These are phyloP conservation scores for Friedmanniomyces simplex DNA, from an alignment of 495 filamentous ascomycete species.

Conservation along the genomic window DNA sequence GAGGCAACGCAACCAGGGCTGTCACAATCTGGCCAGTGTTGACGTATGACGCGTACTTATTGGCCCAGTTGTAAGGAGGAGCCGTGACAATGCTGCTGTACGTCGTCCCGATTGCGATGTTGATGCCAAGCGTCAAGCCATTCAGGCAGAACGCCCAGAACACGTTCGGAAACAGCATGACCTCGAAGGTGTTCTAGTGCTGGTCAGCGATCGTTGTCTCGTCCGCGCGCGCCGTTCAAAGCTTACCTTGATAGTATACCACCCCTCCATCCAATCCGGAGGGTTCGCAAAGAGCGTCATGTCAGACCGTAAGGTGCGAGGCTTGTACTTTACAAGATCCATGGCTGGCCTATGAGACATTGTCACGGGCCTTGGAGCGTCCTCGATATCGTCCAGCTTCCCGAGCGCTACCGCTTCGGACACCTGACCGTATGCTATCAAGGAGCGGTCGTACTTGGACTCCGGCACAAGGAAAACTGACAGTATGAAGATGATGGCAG, in stretches of 20 bases:
- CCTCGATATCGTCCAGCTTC: background rate
- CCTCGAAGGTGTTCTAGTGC: constrained; percentile 18
- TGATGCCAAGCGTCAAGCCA: constrained; percentile 32
- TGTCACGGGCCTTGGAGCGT: background rate
- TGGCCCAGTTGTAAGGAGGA: constrained; percentile 31
- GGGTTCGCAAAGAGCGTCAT: constrained; percentile 8
- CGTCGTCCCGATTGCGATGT: constrained; percentile 34
- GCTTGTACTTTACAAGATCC: constrained; percentile 3
- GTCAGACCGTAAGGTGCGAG: constrained; percentile 15
- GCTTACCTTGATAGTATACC: too few species aligned
- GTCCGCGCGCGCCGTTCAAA: too few species aligned
- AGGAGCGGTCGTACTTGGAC: constrained; percentile 8
- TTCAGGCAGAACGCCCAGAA: constrained; percentile 34
- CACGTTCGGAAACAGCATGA: constrained; percentile 34
- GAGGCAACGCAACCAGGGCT: constrained; percentile 29
- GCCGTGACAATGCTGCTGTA: constrained; percentile 30
- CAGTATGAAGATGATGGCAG: constrained; percentile 10
- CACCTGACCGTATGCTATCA: constrained; percentile 9
- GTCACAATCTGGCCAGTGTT: constrained; percentile 31
- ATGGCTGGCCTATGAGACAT: constrained; percentile 7
- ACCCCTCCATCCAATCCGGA: constrained; percentile 10
- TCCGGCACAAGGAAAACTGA: constrained; percentile 15
- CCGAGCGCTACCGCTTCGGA: background rate
- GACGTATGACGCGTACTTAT: constrained; percentile 28
- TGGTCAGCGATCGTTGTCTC: too few species aligned